These are phyloP conservation scores for Paxillus involutus DNA, from an alignment of 768 basidiomycete genomes.

Conservation along the genomic window DNA sequence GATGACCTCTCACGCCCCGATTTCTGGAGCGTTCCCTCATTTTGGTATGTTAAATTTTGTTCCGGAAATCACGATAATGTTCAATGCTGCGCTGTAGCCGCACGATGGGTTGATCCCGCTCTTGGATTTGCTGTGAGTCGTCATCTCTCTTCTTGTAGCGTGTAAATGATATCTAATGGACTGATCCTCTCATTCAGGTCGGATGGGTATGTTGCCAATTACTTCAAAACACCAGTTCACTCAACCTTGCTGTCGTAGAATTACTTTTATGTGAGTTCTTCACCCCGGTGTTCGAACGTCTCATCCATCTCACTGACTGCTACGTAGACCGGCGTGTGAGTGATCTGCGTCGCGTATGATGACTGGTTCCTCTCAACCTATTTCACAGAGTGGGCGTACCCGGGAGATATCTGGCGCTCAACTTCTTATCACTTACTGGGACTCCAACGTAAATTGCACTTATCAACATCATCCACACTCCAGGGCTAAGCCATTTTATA, in stretches of 20 bases:
- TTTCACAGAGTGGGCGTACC: slow-evolving; percentile 54
- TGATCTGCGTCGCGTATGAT: too few species aligned
- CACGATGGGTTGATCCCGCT: slow-evolving; percentile 60
- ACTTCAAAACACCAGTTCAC: not conserved
- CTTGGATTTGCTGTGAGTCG: slow-evolving; percentile 58
- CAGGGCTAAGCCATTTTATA: slow-evolving; percentile 17
- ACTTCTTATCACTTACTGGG: slow-evolving; percentile 76
- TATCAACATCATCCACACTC: not conserved
- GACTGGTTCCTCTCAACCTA: not conserved
- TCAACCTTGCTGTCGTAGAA: slow-evolving; percentile 31
- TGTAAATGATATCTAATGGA: not conserved
- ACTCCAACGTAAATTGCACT: slow-evolving; percentile 44
- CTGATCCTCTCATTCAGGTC: not conserved
- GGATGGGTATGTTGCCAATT: slow-evolving; percentile 7
- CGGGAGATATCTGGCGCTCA: slow-evolving; percentile 70
- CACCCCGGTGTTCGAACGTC: not conserved
- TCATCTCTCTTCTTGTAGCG: not conserved
- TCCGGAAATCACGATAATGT: not conserved
- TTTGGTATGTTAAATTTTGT: slow-evolving; percentile 42
- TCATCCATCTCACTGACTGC: not conserved
- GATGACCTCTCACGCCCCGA: slow-evolving; percentile 77
- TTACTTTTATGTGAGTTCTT: slow-evolving; percentile 48
- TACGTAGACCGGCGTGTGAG: slow-evolving; percentile 4
- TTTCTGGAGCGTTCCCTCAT: slow-evolving; percentile 79
- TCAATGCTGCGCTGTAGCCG: slow-evolving; percentile 33